Base-by-base conservation (phyloP, 345 rosid species). In the Populus alba region DNA sequence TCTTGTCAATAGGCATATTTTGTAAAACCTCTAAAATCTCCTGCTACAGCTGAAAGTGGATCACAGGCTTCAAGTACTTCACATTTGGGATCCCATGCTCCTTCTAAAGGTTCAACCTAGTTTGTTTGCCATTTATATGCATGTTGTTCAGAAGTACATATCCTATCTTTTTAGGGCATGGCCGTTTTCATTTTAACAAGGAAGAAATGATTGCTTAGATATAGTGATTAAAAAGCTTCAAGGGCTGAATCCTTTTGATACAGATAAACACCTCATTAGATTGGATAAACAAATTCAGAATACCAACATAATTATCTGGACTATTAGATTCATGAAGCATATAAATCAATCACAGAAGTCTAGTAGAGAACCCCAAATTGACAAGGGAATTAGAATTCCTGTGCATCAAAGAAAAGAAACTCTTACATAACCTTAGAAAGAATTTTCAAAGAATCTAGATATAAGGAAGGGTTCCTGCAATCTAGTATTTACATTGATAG, bases 51-150 rank as follows among this genome's bases (percentile, higher is more conserved):
- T 73, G 92, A 91, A 76, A 79, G 82, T 78, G 90, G 84, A 78
- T 83, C 88, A 8, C 84, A 83, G 71, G 81, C 88, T 79, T 87
- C 94, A 51, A 80, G 35, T 82, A 47, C 82, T 71, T 82, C 94
- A 16, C 82, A 86, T 75, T 80, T 79, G 77, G 87, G 81, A 84
- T 89, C 93, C 79, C 81, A 87, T 78, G 89, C 88, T 70, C 84
- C 86, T 85, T 84, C 88, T 12, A 89, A 86, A 90, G 95, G 98
- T 91, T 85, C 74, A 77, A 38, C 78, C 45, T 71, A 65, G 68
- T 61, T 70, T 39, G 25, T n/a, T 59, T 22, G 11, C 51, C 41
- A 51, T 76, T 10, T 29, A 39, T 13, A 1, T 37, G 35, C n/a
- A 35, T 67, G 31, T 35, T 8, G 18, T 9, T 59, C 7, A 6